Evolutionary conservation across 1,139 yeast genomes (phyloP), one percentile per base, ranked within the genome.

Genomic region (Sugiyamaella neomexicana): DNA sequence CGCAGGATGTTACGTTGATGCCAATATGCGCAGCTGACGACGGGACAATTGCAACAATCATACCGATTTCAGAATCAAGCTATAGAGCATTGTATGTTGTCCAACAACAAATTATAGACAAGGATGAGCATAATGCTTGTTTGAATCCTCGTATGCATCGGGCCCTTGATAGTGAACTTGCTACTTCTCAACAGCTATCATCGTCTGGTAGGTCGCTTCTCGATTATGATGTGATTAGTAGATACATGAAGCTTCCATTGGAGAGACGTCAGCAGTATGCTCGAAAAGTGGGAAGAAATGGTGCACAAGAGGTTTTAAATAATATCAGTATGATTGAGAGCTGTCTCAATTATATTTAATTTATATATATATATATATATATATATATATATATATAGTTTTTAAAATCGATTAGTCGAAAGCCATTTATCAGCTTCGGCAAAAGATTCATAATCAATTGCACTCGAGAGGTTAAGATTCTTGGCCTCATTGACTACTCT

Each of bases 51-150:
- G 82, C 82, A 63, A 79, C 81, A 47, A 81, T 93, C n/a, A 75
- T 82, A 42, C 97, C 98, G 0, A 75, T 91, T 12, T 74, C 79
- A 40, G 98, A 93, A 67, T 72, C 82, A 1, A 77, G 82, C 13
- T 93, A 89, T 70, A 79, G 97, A 68, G 77, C 96, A 58, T 76
- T 93, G 68, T 89, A 87, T 65, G 86, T 90, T 38, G 74, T 93
- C 16, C 97, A 91, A 65, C 96, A 90, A 69, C 97, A 90, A 65
- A 72, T 93, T 53, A 80, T 81, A 23, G 97, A 91, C 58, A 85
- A 84, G 60, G 88, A 84, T 58, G 78, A 76, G 53, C 95, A 88
- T 59, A 71, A 74, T 57, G 85, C 89, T 56, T 97, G 97, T 0
- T 74, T 93, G 60, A 93, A 91, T 66, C 96, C 97, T 23, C 63